Conservation (phyloP, 768 basidiomycete species). For the Pleurotus citrinopileatus region DNA sequence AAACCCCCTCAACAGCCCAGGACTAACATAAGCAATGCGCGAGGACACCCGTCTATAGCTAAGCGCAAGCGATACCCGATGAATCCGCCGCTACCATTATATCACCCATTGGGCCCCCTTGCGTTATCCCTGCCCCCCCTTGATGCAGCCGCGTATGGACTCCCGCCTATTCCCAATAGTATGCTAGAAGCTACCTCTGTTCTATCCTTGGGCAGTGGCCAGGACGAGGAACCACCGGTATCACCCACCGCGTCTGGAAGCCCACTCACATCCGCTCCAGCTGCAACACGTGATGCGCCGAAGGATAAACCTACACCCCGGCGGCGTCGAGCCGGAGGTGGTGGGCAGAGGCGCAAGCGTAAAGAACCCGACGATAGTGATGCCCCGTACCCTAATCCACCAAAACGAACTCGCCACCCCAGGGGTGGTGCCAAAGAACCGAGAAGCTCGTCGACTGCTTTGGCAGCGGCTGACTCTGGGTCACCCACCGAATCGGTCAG, state of each 20-base stretch:
- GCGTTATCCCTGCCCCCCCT: slow-evolving; percentile 66
- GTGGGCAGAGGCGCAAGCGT: slow-evolving; percentile 53
- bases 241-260: slow-evolving; percentile 16
- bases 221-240: slow-evolving; percentile 14
- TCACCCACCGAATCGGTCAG: slow-evolving; percentile 27
- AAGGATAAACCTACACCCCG: slow-evolving; percentile 47
- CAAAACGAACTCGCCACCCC: slow-evolving; percentile 59
- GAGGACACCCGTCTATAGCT: background rate
- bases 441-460: slow-evolving; percentile 11
- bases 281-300: slow-evolving; percentile 31
- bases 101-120: slow-evolving; percentile 62
- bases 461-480: slow-evolving; percentile 36
- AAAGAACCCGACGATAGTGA: slow-evolving; percentile 62
- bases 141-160: slow-evolving; percentile 54
- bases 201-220: slow-evolving; percentile 15
- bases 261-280: slow-evolving; percentile 28
- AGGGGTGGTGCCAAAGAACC: slow-evolving; percentile 29
- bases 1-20: background rate
- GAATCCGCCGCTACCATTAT: slow-evolving; percentile 53
- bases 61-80: slow-evolving; percentile 24
- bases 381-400: slow-evolving; percentile 54
- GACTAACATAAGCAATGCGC: background rate
- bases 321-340: slow-evolving; percentile 41
- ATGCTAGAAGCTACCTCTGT: slow-evolving; percentile 2
- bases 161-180: slow-evolving; percentile 38